Evolutionary conservation across 1,139 yeast species (phyloP).

Genomic region (Nadsonia commutata): DNA sequence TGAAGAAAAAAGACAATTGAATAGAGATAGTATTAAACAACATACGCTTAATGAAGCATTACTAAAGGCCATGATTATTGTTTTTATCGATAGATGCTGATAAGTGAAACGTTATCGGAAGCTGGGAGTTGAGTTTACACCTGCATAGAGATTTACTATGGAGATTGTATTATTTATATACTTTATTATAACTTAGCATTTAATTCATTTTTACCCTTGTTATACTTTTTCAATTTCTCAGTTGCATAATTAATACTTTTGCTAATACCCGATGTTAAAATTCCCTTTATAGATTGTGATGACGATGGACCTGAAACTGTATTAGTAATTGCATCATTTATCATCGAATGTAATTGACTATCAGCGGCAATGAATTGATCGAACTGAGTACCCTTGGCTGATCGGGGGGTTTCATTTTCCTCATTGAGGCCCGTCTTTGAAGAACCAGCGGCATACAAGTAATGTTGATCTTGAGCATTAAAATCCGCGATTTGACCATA

Average conservation of each 20-base stretch:
- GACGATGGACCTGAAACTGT: constrained; percentile 60
- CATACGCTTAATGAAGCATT: not conserved
- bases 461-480: no score
- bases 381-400: constrained; percentile 16
- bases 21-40: not conserved
- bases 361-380: constrained; percentile 30
- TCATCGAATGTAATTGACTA: constrained; percentile 24
- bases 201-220: constrained; percentile 5
- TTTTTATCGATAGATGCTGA: not conserved
- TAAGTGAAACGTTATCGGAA: not conserved
- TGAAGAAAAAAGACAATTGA: not conserved
- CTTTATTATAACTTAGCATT: no score
- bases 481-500: no score
- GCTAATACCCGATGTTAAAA: constrained; percentile 69
- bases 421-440: no score
- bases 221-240: constrained; percentile 41
- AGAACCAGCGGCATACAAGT: no score
- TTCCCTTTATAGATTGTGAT: constrained; percentile 67
- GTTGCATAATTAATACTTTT: constrained; percentile 64
- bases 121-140: not conserved
- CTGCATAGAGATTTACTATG: not conserved
- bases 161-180: not conserved
- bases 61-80: not conserved
- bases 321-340: constrained; percentile 33
- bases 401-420: constrained; percentile 2